Conservation (phyloP, 495 filamentous ascomycete species). For the Penicillium bovifimosum region DNA sequence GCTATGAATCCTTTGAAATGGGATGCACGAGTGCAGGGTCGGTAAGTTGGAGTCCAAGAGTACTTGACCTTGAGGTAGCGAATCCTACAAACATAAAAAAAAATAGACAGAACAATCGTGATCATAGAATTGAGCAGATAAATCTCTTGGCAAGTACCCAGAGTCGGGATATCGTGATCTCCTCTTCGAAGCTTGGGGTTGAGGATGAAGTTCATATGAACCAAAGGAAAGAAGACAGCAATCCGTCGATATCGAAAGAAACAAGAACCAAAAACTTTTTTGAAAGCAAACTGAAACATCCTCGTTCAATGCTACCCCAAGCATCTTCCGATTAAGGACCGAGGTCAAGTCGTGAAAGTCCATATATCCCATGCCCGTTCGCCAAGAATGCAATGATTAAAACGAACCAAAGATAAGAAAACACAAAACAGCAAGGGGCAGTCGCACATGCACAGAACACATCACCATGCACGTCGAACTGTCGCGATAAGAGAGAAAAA, state of each 20-base stretch:
- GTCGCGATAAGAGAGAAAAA: constrained; percentile 14
- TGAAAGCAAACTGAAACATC: constrained; percentile 1
- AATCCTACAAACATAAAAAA: not conserved
- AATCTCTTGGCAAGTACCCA: constrained; percentile 1
- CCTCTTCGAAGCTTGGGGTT: constrained; percentile 2
- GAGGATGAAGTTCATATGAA: not conserved
- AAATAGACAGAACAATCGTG: not conserved
- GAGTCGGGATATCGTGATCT: constrained; percentile 12
- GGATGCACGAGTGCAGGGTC: no score
- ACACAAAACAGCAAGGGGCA: constrained; percentile 14
- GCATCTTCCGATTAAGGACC: constrained; percentile 23
- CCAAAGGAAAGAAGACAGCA: not conserved
- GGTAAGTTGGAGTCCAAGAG: no score
- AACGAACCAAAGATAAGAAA: constrained; percentile 4
- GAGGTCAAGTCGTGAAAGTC: constrained; percentile 17
- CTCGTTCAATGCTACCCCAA: constrained; percentile 7
- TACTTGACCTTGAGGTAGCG: no score
- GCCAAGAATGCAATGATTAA: constrained; percentile 29
- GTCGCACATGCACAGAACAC: constrained; percentile 26
- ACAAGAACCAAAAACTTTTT: constrained; percentile 2
- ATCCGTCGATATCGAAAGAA: constrained; percentile 4
- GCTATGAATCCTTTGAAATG: no score
- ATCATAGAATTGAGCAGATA: not conserved
- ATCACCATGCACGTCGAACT: constrained; percentile 27
- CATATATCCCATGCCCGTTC: constrained; percentile 38